Conservation (phyloP, 306 rosid genomes). For the Cyamopsis tetragonoloba region DNA sequence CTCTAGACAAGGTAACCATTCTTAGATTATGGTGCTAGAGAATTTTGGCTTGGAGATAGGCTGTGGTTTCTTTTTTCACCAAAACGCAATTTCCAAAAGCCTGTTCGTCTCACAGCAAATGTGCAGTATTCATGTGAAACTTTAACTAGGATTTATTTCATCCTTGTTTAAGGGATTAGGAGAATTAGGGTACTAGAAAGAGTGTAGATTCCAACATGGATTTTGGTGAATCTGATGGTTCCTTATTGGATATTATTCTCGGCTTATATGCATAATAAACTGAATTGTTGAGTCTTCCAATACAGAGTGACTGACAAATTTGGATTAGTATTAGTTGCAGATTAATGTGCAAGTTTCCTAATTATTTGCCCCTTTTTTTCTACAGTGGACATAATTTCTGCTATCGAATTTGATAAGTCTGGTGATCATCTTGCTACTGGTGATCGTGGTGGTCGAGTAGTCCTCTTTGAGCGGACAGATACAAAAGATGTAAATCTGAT, state of each 20-base stretch:
- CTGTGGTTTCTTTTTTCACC: background rate
- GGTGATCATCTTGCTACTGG: constrained; percentile 99
- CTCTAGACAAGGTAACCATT: background rate
- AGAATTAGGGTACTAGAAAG: constrained; percentile 6
- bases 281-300: background rate
- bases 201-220: background rate
- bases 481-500: constrained; percentile 63
- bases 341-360: constrained; percentile 19
- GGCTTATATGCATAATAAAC: background rate
- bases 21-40: background rate
- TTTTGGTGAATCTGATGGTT: background rate
- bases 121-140: background rate
- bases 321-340: constrained; percentile 24
- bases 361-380: constrained; percentile 24
- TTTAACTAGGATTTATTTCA: constrained; percentile 7
- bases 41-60: background rate
- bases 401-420: constrained; percentile 90
- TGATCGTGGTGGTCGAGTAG: constrained; percentile 99
- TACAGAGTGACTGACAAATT: background rate
- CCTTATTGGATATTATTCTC: background rate
- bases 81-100: background rate
- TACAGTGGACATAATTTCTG: constrained; percentile 98
- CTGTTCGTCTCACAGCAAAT: constrained; percentile 1
- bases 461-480: constrained; percentile 98
- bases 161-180: background rate